These are phyloP conservation scores for Candida glaebosa DNA, from an alignment of 805 yeast genomes.

Conservation along the genomic window DNA sequence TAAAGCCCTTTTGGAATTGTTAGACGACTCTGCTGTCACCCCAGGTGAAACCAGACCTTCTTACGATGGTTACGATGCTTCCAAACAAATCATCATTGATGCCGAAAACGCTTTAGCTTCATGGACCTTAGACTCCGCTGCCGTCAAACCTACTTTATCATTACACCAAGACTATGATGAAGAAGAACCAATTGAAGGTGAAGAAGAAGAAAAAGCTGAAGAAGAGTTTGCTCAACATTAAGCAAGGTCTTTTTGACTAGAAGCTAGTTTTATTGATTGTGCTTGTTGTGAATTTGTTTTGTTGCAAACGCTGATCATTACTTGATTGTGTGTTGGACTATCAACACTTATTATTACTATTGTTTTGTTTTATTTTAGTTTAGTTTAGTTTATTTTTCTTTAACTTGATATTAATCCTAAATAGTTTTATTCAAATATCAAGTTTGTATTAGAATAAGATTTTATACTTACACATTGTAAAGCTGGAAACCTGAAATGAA, in stretches of 20 bases:
- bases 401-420: constrained; percentile 1
- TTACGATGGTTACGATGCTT: constrained; percentile 84
- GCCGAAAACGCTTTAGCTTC: constrained; percentile 79
- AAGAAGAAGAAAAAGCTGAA: constrained; percentile 48
- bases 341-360: not conserved
- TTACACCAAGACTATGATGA: constrained; percentile 59
- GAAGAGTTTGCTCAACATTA: constrained; percentile 49
- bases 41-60: constrained; percentile 93
- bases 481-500: not conserved
- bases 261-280: not conserved
- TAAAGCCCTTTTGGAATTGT: constrained; percentile 76
- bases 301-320: not conserved
- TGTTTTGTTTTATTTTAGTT: not conserved
- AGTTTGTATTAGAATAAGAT: not conserved
- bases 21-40: constrained; percentile 82
- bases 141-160: constrained; percentile 75
- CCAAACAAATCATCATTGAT: constrained; percentile 82
- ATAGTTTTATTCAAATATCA: not conserved
- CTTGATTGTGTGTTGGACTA: not conserved
- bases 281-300: not conserved
- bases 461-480: not conserved
- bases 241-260: constrained; percentile 8
- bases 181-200: constrained; percentile 47
- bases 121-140: constrained; percentile 83
- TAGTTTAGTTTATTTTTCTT: not conserved